Evolutionary conservation across 164 flowering plant genomes (phyloP).

Genomic region (Sedum album): DNA sequence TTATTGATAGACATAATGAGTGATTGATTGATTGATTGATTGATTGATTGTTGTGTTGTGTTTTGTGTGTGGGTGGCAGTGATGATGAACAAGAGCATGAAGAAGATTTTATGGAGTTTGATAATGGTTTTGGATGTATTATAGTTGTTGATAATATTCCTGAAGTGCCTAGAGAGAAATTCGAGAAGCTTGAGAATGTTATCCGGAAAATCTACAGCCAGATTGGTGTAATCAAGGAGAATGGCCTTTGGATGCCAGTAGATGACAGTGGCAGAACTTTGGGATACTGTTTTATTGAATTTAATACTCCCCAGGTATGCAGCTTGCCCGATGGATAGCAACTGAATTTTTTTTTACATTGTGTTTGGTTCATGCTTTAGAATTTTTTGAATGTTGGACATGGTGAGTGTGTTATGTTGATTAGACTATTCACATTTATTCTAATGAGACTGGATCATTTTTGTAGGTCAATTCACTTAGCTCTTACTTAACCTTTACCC

Average conservation of each 20-base stretch:
- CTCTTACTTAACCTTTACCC: too few species aligned
- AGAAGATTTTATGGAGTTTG: constrained; percentile 59
- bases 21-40: too few species aligned
- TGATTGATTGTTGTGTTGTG: too few species aligned
- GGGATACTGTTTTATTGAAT: constrained; percentile 78
- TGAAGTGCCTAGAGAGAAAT: constrained; percentile 74
- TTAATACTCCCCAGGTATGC: constrained; percentile 71
- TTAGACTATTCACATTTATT: too few species aligned
- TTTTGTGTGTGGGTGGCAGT: constrained; percentile 30
- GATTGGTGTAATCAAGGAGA: constrained; percentile 71
- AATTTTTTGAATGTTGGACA: too few species aligned
- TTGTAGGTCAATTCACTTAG: too few species aligned
- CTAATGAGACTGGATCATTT: too few species aligned
- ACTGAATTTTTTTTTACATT: too few species aligned
- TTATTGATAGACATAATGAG: too few species aligned
- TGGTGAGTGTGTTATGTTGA: too few species aligned
- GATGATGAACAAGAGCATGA: constrained; percentile 60
- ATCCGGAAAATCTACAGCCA: constrained; percentile 74
- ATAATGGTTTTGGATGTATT: constrained; percentile 52
- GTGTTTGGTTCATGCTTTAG: too few species aligned
- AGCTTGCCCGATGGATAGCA: not conserved
- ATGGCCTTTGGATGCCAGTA: constrained; percentile 85
- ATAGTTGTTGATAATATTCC: constrained; percentile 88
- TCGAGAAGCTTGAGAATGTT: constrained; percentile 78
- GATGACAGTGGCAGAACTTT: constrained; percentile 51